Evolutionary conservation across 116 monocot genomes (phyloP).

Genomic region (Phalaenopsis hybrid): DNA sequence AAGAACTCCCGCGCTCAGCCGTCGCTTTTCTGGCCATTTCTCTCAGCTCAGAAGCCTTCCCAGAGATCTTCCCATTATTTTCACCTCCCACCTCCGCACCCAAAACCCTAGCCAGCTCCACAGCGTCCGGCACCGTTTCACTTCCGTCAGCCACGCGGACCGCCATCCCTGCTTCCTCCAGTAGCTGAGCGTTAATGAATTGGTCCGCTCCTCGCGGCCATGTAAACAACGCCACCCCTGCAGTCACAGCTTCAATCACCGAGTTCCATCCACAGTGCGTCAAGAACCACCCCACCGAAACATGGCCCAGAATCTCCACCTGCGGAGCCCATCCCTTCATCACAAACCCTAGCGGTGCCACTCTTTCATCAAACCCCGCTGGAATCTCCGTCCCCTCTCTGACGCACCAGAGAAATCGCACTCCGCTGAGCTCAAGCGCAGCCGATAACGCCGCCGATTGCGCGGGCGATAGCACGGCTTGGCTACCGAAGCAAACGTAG

Average conservation of each 20-base stretch:
- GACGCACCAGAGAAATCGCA: slow-evolving; percentile 32
- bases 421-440: slow-evolving; percentile 32
- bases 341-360: slow-evolving; percentile 31
- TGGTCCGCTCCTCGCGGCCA: slow-evolving; percentile 46
- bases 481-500: slow-evolving; percentile 49
- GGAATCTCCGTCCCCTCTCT: slow-evolving; percentile 5
- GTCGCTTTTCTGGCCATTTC: neutral
- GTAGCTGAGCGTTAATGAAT: slow-evolving; percentile 14
- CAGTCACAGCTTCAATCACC: slow-evolving; percentile 32
- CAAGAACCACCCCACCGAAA: slow-evolving; percentile 35
- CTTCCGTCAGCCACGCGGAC: slow-evolving; percentile 10
- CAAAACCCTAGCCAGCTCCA: neutral
- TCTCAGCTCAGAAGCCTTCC: neutral
- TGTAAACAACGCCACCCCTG: slow-evolving; percentile 33
- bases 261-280: slow-evolving; percentile 61
- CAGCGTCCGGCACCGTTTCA: slow-evolving; percentile 12
- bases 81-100: slow-evolving; percentile 8
- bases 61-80: too few relatives aligned
- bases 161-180: slow-evolving; percentile 21
- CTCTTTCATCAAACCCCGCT: slow-evolving; percentile 19
- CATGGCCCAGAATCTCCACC: slow-evolving; percentile 22
- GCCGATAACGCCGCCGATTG: slow-evolving; percentile 30
- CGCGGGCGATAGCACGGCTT: slow-evolving; percentile 10
- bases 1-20: slow-evolving; percentile 25
- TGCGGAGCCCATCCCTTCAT: slow-evolving; percentile 35